Evolutionary conservation across 331 rosid genomes (phyloP).

Genomic region (Dryas integrifolia): DNA sequence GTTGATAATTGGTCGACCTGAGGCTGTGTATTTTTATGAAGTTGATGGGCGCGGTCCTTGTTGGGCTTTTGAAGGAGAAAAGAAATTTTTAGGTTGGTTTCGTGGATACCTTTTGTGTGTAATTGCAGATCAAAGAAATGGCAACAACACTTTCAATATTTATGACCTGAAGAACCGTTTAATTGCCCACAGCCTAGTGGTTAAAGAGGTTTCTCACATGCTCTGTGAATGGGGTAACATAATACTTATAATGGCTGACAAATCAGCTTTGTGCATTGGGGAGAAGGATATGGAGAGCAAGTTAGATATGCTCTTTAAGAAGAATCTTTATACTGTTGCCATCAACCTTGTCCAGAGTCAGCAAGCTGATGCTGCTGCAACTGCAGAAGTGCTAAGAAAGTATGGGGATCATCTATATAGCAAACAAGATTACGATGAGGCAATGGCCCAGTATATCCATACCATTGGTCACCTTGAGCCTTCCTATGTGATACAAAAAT

Average conservation of each 20-base stretch:
- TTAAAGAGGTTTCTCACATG: constrained; percentile 89
- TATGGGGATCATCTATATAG: constrained; percentile 91
- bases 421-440: constrained; percentile 96
- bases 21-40: constrained; percentile 94
- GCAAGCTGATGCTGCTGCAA: constrained; percentile 97
- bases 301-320: constrained; percentile 93
- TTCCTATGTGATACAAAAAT: constrained; percentile 91
- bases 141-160: constrained; percentile 73
- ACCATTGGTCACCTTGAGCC: constrained; percentile 99
- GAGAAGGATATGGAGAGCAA: constrained; percentile 99
- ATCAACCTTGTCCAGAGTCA: constrained; percentile 96
- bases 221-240: constrained; percentile 97
- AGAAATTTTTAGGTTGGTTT: constrained; percentile 90
- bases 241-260: constrained; percentile 81
- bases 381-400: constrained; percentile 92
- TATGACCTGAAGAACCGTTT: constrained; percentile 90
- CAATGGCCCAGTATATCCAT: constrained; percentile 88
- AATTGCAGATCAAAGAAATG: constrained; percentile 86
- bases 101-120: constrained; percentile 94
- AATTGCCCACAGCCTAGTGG: constrained; percentile 79
- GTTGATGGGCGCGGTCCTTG: constrained; percentile 99
- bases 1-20: constrained; percentile 87
- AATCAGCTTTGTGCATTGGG: constrained; percentile 82
- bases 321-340: constrained; percentile 85
- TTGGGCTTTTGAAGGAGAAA: constrained; percentile 99